Percentiles rank a stretch among this genome's conserved stretches.
phyloP scores from a whole-genome alignment of 2,329 filamentous ascomycete species.

The Gaeumannomyces tritici region DNA sequence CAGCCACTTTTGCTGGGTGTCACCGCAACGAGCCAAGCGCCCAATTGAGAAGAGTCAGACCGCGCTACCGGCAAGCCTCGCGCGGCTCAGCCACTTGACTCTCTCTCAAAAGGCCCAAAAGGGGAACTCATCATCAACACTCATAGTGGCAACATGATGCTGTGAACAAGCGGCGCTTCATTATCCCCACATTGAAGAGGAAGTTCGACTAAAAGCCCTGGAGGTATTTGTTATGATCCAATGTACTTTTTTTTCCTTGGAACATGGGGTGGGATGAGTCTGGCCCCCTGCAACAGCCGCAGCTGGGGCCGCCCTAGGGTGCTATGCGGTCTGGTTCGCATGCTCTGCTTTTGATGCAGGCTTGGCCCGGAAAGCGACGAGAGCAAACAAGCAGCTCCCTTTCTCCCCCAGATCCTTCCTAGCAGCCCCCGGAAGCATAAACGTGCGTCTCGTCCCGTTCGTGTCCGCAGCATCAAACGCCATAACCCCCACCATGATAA shows the following conservation, averaged over 20 bases:
- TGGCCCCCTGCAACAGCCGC: neutral
- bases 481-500: neutral
- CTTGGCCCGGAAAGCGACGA: neutral
- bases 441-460: neutral
- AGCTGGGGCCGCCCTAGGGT: neutral
- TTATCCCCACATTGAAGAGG: neutral
- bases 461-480: neutral
- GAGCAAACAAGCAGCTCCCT: neutral
- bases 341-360: neutral
- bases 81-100: neutral
- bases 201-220: neutral
- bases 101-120: neutral
- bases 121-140: neutral
- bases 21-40: neutral
- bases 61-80: neutral
- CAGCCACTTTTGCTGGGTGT: neutral
- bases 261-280: neutral
- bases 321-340: neutral
- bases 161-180: neutral
- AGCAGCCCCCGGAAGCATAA: neutral
- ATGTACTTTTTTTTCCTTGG: neutral
- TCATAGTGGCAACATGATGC: neutral
- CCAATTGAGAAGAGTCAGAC: neutral
- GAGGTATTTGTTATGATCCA: neutral
- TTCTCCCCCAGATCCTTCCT: neutral